Conservation (phyloP, 345 rosid genomes). For the Citrus maxima region DNA sequence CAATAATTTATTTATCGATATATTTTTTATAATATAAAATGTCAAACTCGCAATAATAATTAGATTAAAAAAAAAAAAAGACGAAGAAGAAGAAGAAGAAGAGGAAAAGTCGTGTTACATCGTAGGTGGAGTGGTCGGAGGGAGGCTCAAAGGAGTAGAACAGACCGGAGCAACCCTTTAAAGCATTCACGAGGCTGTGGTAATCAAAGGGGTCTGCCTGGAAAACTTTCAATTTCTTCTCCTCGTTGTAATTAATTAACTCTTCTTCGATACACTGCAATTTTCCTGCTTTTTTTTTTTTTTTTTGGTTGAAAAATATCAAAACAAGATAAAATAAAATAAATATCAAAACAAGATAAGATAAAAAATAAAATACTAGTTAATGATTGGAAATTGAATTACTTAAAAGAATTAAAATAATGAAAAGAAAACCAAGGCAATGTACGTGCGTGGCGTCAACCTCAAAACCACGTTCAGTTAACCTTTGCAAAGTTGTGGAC, state of each 20-base stretch:
- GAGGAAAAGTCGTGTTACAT: slow-evolving; percentile 28
- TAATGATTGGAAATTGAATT: background rate
- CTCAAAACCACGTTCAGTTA: no score
- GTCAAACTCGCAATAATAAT: background rate
- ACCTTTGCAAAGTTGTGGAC: no score
- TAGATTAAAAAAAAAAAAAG: background rate
- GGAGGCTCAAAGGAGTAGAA: slow-evolving; percentile 58
- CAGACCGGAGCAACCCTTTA: slow-evolving; percentile 55
- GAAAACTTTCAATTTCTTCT: slow-evolving; percentile 46
- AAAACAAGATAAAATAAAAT: background rate
- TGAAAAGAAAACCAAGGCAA: background rate
- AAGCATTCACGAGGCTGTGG: slow-evolving; percentile 48
- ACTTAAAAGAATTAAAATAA: background rate
- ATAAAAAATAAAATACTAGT: background rate
- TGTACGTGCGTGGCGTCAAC: background rate
- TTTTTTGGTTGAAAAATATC: no score
- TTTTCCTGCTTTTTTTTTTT: slow-evolving; percentile 13
- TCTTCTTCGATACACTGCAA: slow-evolving; percentile 20
- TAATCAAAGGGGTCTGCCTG: slow-evolving; percentile 57
- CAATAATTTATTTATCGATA: no score
- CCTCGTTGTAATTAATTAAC: slow-evolving; percentile 4
- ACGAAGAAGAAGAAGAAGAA: background rate
- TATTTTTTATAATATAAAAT: no score
- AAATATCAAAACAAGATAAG: no score
- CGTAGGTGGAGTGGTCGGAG: slow-evolving; percentile 40